These are phyloP conservation scores for Erucastrum elatum DNA, from an alignment of 345 rosid genomes.

Conservation along the genomic window DNA sequence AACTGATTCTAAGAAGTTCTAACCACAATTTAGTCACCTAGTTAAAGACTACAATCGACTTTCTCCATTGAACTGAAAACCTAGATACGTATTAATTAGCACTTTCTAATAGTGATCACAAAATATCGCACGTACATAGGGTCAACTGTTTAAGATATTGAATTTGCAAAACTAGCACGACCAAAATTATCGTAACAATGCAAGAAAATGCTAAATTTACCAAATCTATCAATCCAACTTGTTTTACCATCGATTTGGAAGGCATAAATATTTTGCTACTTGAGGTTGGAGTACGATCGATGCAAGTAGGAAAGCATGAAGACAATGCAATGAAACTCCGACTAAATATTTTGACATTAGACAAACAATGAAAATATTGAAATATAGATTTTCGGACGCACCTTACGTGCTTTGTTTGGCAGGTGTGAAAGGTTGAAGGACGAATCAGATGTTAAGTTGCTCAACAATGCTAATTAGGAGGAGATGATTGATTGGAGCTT, in stretches of 20 bases:
- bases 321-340: background rate
- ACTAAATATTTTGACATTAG: background rate
- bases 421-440: conserved; percentile 22
- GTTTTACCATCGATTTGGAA: background rate
- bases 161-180: background rate
- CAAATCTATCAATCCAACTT: background rate
- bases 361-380: background rate
- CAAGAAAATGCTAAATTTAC: background rate
- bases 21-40: conserved; percentile 22
- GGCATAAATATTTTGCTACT: conserved; percentile 9
- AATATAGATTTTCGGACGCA: conserved; percentile 36
- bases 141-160: background rate
- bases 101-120: background rate
- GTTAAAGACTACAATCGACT: background rate
- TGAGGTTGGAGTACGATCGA: conserved; percentile 29
- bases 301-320: background rate
- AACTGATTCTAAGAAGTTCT: conserved; percentile 25
- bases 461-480: conserved; percentile 35
- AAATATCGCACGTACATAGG: background rate
- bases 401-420: conserved; percentile 22
- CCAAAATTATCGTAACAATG: background rate
- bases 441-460: conserved; percentile 9
- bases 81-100: background rate
- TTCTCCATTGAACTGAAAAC: conserved; percentile 7
- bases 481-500: too few relatives aligned